These are phyloP conservation scores for Wickerhamomyces sydowiorum DNA, from an alignment of 805 yeast species.

Conservation along the genomic window DNA sequence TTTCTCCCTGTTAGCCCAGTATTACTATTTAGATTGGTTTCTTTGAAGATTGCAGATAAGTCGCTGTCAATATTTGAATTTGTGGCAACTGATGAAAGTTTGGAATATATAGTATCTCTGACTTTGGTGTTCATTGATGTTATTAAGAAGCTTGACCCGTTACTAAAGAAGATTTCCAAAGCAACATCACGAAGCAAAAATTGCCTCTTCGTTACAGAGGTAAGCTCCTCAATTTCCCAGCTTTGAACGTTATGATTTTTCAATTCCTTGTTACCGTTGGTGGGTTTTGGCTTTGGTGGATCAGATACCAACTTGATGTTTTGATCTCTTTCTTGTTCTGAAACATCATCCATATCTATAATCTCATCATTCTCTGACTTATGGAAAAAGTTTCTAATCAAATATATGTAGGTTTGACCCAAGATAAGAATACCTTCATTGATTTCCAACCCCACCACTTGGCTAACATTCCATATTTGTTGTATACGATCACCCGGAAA, in stretches of 20 bases:
- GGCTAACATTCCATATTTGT: conserved; percentile 71
- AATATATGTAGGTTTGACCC: conserved; percentile 59
- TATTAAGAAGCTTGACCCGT: conserved; percentile 65
- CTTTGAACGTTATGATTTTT: conserved; percentile 42
- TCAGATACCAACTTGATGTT: conserved; percentile 61
- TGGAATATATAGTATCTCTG: conserved; percentile 52
- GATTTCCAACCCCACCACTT: conserved; percentile 71
- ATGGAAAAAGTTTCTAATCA: conserved; percentile 66
- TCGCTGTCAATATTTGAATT: conserved; percentile 49
- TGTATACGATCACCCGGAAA: conserved; percentile 65
- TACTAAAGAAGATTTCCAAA: conserved; percentile 65
- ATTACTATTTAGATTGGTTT: conserved; percentile 35
- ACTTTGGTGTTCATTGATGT: conserved; percentile 50
- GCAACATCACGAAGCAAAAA: conserved; percentile 79
- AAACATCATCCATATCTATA: conserved; percentile 62
- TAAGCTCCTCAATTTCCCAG: conserved; percentile 58
- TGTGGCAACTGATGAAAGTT: conserved; percentile 42
- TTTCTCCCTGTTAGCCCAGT: conserved; percentile 26
- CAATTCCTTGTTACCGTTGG: conserved; percentile 17
- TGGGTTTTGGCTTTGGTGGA: conserved; percentile 24
- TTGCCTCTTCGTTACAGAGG: conserved; percentile 66
- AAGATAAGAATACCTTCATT: conserved; percentile 69
- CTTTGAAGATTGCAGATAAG: conserved; percentile 45
- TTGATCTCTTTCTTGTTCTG: conserved; percentile 56
- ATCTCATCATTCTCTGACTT: conserved; percentile 45